Base-by-base conservation (phyloP, 805 yeast species). In the Candida maris region DNA sequence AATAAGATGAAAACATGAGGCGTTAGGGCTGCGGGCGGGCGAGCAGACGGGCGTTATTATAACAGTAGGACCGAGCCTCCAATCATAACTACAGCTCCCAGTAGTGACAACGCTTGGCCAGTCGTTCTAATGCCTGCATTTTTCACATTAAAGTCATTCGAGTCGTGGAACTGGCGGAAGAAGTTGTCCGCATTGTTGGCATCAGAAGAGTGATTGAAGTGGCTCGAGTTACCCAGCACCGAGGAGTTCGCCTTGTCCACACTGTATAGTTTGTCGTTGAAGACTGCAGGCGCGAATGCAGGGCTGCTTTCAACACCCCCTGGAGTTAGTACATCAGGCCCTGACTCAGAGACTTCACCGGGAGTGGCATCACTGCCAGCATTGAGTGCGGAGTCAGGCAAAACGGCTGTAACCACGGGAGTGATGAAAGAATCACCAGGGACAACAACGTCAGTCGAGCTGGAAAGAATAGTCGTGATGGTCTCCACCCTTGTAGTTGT, bases 11-110 rank as follows among this genome's bases (percentile, higher is more conserved):
- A 10, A 10, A 28, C n/a, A 6, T 9, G 8, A 9, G 16, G 29
- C 16, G 29, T n/a, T n/a, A n/a, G n/a, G n/a, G n/a, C n/a, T n/a
- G n/a, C n/a, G n/a, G n/a, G n/a, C n/a, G n/a, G n/a, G n/a, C n/a
- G n/a, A n/a, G n/a, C n/a, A n/a, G n/a, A n/a, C 23, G 23, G 30
- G 30, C n/a, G n/a, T n/a, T n/a, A n/a, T 34, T 37, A 52, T 24
- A 51, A 38, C 26, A 49, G 31, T 15, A 51, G 15, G 16, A 52
- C 49, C 5, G 50, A 43, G 13, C 41, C 36, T 5, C 51, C 51
- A 25, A 51, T 29, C 17, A 50, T 34, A 7, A 51, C 37, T 27
- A 52, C 34, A 10, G 56, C 56, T 4, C 54, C 53, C 26, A 52
- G 38, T 8, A 48, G 34, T 15, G 56, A 52, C 42, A 42, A 37